A percentile compares a stretch with the other conserved stretches of the same genome.
These are phyloP conservation scores for Fusarium cicatricum DNA, from an alignment of 2,329 filamentous ascomycete genomes.

Conservation along the genomic window DNA sequence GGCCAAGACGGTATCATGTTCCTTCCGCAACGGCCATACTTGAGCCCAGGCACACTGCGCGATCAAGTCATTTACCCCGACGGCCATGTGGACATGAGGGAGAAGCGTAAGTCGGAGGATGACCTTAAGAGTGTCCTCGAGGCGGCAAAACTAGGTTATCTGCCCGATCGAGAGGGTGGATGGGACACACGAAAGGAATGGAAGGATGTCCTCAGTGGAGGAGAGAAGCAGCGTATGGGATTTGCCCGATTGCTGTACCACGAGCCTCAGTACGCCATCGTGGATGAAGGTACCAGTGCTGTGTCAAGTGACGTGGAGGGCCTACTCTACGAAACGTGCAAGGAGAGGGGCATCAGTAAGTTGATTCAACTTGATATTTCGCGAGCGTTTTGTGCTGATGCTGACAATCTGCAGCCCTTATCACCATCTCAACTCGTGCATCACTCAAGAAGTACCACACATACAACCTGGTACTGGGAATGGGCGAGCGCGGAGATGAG, in stretches of 20 bases:
- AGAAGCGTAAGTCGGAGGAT: constrained; percentile 77
- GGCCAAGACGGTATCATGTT: constrained; percentile 98
- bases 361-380: constrained; percentile 36
- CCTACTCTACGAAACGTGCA: constrained; percentile 89
- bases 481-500: constrained; percentile 81
- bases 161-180: constrained; percentile 90
- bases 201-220: constrained; percentile 97
- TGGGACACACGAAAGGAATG: constrained; percentile 98
- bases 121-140: constrained; percentile 83
- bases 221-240: constrained; percentile 95
- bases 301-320: constrained; percentile 96
- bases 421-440: constrained; percentile 94
- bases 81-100: constrained; percentile 91
- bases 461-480: constrained; percentile 85
- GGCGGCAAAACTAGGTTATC: constrained; percentile 84
- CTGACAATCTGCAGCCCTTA: constrained; percentile 67
- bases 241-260: constrained; percentile 93
- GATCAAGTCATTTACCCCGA: constrained; percentile 99
- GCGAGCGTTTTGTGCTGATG: neutral
- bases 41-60: constrained; percentile 89
- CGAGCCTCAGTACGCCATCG: constrained; percentile 91
- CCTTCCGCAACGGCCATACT: constrained; percentile 90
- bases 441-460: constrained; percentile 96
- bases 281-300: constrained; percentile 95
- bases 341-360: constrained; percentile 91